A percentile compares a stretch with the other conserved stretches of the same genome.
These are phyloP conservation scores for Davidsoniella virescens DNA, from an alignment of 2,329 filamentous ascomycete species.

Conservation along the genomic window DNA sequence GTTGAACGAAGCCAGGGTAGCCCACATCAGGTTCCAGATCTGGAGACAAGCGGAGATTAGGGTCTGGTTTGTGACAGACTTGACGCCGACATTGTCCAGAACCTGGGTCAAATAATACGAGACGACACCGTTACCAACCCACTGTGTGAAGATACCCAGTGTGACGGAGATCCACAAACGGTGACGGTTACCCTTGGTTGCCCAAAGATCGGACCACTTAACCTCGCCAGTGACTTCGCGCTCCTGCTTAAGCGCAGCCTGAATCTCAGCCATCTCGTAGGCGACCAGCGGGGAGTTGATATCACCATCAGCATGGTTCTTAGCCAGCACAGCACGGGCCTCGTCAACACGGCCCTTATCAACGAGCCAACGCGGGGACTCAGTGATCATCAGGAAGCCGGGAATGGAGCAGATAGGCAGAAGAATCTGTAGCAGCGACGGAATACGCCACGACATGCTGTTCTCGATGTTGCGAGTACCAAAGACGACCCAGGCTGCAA, in stretches of 20 bases:
- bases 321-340: slow-evolving; percentile 20
- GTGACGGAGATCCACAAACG: slow-evolving; percentile 32
- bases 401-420: slow-evolving; percentile 26
- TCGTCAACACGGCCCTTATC: slow-evolving; percentile 20
- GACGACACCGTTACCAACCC: slow-evolving; percentile 34
- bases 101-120: slow-evolving; percentile 33
- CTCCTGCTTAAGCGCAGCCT: slow-evolving; percentile 37
- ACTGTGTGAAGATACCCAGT: slow-evolving; percentile 37
- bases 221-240: slow-evolving; percentile 34
- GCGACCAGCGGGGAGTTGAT: slow-evolving; percentile 33
- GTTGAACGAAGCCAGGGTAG: slow-evolving; percentile 24
- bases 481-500: slow-evolving; percentile 29
- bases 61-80: slow-evolving; percentile 25
- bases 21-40: slow-evolving; percentile 27
- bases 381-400: slow-evolving; percentile 16
- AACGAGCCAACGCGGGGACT: slow-evolving; percentile 22
- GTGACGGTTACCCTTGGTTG: slow-evolving; percentile 32
- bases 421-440: slow-evolving; percentile 24
- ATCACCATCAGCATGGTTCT: slow-evolving; percentile 37
- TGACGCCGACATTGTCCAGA: slow-evolving; percentile 30
- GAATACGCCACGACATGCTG: slow-evolving; percentile 25
- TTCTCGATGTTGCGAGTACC: slow-evolving; percentile 22
- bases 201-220: slow-evolving; percentile 34
- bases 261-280: slow-evolving; percentile 45
- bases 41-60: slow-evolving; percentile 9